Evolutionary conservation across 768 basidiomycete genomes (phyloP).

Genomic region (Tylopilus felleus): DNA sequence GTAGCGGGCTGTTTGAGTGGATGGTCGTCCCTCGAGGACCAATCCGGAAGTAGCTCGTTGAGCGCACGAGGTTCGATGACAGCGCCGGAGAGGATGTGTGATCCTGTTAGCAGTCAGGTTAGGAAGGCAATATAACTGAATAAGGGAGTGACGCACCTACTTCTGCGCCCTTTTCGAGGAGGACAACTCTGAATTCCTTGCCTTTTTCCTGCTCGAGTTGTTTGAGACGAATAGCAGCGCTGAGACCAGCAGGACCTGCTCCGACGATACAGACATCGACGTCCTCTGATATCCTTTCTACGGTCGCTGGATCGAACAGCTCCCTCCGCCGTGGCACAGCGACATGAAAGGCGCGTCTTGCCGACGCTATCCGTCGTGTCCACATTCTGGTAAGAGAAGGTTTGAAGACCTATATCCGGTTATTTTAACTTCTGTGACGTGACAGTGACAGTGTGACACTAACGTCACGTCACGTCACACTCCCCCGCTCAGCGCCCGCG

Average conservation of each 20-base stretch:
- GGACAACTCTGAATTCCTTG: slow-evolving; percentile 83
- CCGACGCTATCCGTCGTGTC: slow-evolving; percentile 1
- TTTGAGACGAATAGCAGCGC: slow-evolving; percentile 93
- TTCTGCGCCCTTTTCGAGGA: slow-evolving; percentile 93
- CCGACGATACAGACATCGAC: slow-evolving; percentile 98
- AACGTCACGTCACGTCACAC: neutral
- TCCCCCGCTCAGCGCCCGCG: neutral
- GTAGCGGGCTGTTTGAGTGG: slow-evolving; percentile 81
- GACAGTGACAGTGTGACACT: neutral
- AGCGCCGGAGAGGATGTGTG: slow-evolving; percentile 94
- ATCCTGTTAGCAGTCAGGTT: slow-evolving; percentile 46
- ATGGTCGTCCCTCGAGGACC: slow-evolving; percentile 63
- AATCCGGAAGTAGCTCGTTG: slow-evolving; percentile 86
- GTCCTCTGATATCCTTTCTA: slow-evolving; percentile 84
- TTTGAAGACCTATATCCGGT: neutral
- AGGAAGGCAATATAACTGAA: neutral
- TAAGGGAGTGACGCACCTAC: slow-evolving; percentile 56
- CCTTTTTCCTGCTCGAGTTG: slow-evolving; percentile 57
- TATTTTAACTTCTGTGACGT: neutral
- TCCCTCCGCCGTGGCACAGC: slow-evolving; percentile 25
- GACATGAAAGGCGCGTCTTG: slow-evolving; percentile 18
- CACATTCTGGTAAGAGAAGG: neutral
- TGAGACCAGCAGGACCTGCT: slow-evolving; percentile 91
- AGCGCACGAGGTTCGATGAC: slow-evolving; percentile 92
- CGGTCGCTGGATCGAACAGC: slow-evolving; percentile 49